Base-by-base conservation (phyloP, 75 land plant species). In the Pinus albicaulis region DNA sequence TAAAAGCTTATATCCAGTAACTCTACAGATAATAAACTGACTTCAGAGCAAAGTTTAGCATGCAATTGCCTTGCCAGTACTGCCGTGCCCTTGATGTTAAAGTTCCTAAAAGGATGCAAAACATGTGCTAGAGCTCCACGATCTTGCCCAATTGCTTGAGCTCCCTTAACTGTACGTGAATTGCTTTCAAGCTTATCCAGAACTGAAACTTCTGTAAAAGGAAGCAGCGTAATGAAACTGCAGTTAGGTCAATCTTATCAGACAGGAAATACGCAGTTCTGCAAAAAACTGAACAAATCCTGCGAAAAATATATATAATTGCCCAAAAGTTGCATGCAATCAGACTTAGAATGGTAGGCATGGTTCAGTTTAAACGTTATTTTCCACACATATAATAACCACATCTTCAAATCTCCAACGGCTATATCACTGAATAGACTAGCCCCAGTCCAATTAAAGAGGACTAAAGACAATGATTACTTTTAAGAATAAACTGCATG, bases 151-250 rank as follows among this genome's bases (percentile, higher is more conserved):
- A 94, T 88, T 31, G 76, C 78, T 71, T 80, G 89, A n/a, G 99
- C 99, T 76, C 99, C 99, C 77, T 91, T 92, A 7, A 89, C 86
- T 63, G 95, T 91, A 15, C 91, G 89, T 17, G 98, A 97, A 57
- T 77, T 85, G 56, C 72, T 82, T 77, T 97, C 99, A 53, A 97
- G 75, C 76, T 78, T 87, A 78, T 97, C 93, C 75, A 97, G 80
- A 6, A 83, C 80, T 57, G 83, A 79, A 64, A 55, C 13, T 26
- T 73, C 74, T 52, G 74, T 57, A 16, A 53, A 52, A 56, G 53
- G 23, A 73, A 10, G 16, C 22, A 48, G 36, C n/a, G 5, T 44
- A 73, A 73, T 7, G 53, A 23, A 53, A 73, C 15, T 19, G 24
- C 24, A 3, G 7, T 41, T 68, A 68, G 52, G 16, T 7, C 0